Percentiles rank a stretch among this genome's conserved stretches.
These are phyloP conservation scores for Euphorbia peplus DNA, from an alignment of 345 rosid genomes.

Conservation along the genomic window DNA sequence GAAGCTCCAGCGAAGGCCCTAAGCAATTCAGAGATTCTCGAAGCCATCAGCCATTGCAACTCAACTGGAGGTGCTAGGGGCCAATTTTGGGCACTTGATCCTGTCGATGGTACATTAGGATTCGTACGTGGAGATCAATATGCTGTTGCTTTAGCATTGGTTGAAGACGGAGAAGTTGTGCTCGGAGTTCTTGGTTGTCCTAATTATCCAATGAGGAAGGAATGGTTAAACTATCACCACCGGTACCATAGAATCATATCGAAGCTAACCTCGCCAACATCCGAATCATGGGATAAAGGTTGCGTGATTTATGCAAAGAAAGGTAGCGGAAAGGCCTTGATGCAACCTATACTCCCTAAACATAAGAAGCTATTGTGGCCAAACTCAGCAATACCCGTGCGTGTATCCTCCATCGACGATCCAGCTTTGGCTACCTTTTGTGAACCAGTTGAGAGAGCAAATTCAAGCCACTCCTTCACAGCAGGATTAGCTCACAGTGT, in stretches of 20 bases:
- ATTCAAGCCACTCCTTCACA: constrained; percentile 57
- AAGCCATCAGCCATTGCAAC: constrained; percentile 48
- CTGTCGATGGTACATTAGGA: constrained; percentile 56
- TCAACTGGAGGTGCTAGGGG: constrained; percentile 37
- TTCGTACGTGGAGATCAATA: constrained; percentile 61
- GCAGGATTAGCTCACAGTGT: constrained; percentile 59
- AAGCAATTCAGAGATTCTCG: constrained; percentile 38
- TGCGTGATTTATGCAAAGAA: constrained; percentile 45
- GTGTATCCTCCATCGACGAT: constrained; percentile 42
- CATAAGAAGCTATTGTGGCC: constrained; percentile 40
- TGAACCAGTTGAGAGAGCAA: constrained; percentile 55
- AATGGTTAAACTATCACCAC: constrained; percentile 52
- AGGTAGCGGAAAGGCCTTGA: constrained; percentile 50
- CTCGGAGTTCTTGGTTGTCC: constrained; percentile 63
- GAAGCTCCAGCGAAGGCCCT: constrained; percentile 32
- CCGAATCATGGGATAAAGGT: constrained; percentile 55
- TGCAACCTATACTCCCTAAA: constrained; percentile 42
- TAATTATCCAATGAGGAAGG: constrained; percentile 54
- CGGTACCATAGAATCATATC: constrained; percentile 55
- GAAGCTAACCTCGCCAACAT: constrained; percentile 36
- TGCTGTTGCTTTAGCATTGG: constrained; percentile 50
- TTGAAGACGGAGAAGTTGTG: constrained; percentile 52
- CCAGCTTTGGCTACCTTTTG: constrained; percentile 56
- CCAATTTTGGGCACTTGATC: constrained; percentile 55
- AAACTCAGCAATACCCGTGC: constrained; percentile 40